These are phyloP conservation scores for Daldinia bambusicola DNA, from an alignment of 495 filamentous ascomycete species.

Conservation along the genomic window DNA sequence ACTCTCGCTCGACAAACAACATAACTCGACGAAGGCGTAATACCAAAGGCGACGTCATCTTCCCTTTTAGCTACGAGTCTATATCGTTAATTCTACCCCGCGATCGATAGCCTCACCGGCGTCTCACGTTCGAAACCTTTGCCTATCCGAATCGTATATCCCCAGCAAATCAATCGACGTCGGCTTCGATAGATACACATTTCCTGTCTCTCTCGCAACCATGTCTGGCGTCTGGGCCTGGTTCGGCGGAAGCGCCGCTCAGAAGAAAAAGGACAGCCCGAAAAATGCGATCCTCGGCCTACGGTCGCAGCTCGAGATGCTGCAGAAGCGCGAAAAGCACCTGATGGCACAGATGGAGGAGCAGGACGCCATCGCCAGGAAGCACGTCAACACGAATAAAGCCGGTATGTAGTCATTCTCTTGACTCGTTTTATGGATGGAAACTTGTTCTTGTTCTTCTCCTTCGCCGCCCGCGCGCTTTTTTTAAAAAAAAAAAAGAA, in stretches of 20 bases:
- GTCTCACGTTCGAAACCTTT: slow-evolving; percentile 8
- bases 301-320: slow-evolving; percentile 91
- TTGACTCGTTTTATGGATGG: no score
- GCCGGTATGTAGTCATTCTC: slow-evolving; percentile 71
- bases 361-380: slow-evolving; percentile 91
- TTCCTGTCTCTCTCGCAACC: slow-evolving; percentile 24
- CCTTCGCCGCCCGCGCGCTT: no score
- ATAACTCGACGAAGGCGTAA: slow-evolving; percentile 8
- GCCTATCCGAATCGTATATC: neutral
- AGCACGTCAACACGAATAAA: slow-evolving; percentile 90
- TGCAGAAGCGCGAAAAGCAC: slow-evolving; percentile 95
- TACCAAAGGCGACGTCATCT: slow-evolving; percentile 37
- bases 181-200: slow-evolving; percentile 16
- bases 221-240: slow-evolving; percentile 80
- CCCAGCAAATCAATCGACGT: slow-evolving; percentile 20
- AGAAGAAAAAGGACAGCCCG: slow-evolving; percentile 89
- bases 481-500: no score
- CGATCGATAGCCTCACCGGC: slow-evolving; percentile 28
- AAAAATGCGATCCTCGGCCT: slow-evolving; percentile 96
- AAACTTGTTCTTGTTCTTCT: no score
- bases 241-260: slow-evolving; percentile 82
- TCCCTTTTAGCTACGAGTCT: slow-evolving; percentile 14
- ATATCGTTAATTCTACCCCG: slow-evolving; percentile 30
- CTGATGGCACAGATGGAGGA: slow-evolving; percentile 90
- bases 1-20: neutral